These are phyloP conservation scores for Hypoxylon rickii DNA, from an alignment of 495 filamentous ascomycete genomes.

Conservation along the genomic window DNA sequence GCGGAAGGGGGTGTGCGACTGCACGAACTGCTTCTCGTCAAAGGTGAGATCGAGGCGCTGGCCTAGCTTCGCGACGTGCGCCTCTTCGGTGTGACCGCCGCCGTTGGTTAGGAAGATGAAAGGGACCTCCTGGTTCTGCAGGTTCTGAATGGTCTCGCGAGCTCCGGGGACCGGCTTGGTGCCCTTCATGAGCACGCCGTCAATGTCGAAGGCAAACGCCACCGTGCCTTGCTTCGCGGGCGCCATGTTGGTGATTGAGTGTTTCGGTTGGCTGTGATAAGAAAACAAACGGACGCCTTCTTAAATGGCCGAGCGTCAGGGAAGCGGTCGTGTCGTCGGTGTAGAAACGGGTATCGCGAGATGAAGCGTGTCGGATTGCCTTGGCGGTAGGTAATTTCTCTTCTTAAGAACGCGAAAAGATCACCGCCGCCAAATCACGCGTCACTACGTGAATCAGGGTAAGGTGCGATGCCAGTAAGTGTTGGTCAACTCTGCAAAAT, in stretches of 20 bases:
- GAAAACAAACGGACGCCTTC: background rate
- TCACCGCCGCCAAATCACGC: constrained; percentile 4
- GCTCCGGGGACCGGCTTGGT: constrained; percentile 71
- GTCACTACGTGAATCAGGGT: background rate
- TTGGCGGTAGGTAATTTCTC: background rate
- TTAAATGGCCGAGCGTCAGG: background rate
- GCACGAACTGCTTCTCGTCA: constrained; percentile 68
- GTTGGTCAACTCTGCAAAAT: background rate
- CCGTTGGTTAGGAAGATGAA: constrained; percentile 89
- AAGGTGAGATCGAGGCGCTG: constrained; percentile 60
- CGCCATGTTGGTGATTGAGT: background rate
- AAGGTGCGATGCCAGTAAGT: background rate
- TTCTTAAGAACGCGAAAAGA: background rate
- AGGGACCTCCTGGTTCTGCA: constrained; percentile 68
- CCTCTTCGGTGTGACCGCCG: constrained; percentile 73
- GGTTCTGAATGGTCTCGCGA: constrained; percentile 61
- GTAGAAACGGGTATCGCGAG: background rate
- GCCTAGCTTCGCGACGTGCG: constrained; percentile 69
- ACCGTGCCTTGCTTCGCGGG: constrained; percentile 38
- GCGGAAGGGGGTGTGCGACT: constrained; percentile 81
- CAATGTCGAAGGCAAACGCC: constrained; percentile 87
- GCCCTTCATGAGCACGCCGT: constrained; percentile 80
- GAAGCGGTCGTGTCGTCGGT: background rate
- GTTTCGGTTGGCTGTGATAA: background rate
- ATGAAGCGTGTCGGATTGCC: background rate